phyloP scores from a whole-genome alignment of 306 rosid genomes.

The Sesbania bispinosa region DNA sequence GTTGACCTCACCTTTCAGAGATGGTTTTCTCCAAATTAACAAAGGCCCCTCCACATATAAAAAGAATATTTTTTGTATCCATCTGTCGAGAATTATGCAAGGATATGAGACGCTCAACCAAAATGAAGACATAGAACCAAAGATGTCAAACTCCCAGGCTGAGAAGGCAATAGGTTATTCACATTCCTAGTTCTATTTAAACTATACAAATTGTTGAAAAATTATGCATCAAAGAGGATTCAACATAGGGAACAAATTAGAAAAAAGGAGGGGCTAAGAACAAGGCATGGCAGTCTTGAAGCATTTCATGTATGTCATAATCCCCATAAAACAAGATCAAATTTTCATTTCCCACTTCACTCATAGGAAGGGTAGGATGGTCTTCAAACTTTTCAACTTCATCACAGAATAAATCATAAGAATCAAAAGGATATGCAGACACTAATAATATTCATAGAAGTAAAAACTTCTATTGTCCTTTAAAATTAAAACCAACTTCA shows the following conservation, averaged over 20 bases:
- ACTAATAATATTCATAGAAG: background rate
- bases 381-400: background rate
- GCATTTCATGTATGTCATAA: background rate
- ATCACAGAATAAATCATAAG: background rate
- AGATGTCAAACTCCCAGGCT: conserved; percentile 4
- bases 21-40: conserved; percentile 69
- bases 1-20: conserved; percentile 54
- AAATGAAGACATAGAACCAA: background rate
- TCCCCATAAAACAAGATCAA: background rate
- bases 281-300: background rate
- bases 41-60: conserved; percentile 78
- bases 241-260: background rate
- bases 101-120: background rate
- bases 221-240: background rate
- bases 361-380: background rate
- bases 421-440: background rate
- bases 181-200: background rate
- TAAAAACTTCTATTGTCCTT: background rate
- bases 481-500: background rate
- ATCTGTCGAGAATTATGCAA: conserved; percentile 38
- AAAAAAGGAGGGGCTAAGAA: background rate
- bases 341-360: background rate
- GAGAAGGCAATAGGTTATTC: conserved; percentile 8
- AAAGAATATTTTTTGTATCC: conserved; percentile 64
- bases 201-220: background rate